A percentile compares a stretch with the other conserved stretches of the same genome.
phyloP scores from a whole-genome alignment of 768 basidiomycete species.

The Leccinum barrowsii region DNA sequence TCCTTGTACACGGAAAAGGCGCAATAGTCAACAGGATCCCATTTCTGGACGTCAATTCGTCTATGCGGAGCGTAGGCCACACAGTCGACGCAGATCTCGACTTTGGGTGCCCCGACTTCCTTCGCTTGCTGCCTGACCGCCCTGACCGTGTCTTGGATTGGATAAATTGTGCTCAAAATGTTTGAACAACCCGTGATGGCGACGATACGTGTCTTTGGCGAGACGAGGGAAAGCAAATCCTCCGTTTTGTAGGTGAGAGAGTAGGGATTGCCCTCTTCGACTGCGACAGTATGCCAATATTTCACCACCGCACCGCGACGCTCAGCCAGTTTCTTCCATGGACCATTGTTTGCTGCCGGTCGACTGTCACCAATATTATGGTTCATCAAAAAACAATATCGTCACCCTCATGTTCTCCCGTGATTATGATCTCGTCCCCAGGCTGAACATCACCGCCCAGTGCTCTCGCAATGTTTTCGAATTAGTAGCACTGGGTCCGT shows the following conservation, averaged over 20 bases:
- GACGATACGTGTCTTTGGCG: slow-evolving; percentile 63
- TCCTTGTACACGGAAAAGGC: slow-evolving; percentile 79
- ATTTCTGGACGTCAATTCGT: slow-evolving; percentile 64
- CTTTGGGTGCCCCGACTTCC: slow-evolving; percentile 50
- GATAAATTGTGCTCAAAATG: slow-evolving; percentile 63
- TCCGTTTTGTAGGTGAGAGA: slow-evolving; percentile 52
- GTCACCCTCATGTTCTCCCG: slow-evolving; percentile 75
- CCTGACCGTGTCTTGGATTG: slow-evolving; percentile 53
- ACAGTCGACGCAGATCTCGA: slow-evolving; percentile 72
- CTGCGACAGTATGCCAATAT: slow-evolving; percentile 52
- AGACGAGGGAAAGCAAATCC: slow-evolving; percentile 60
- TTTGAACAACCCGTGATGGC: slow-evolving; percentile 77
- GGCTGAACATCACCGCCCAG: slow-evolving; percentile 50
- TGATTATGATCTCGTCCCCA: slow-evolving; percentile 76
- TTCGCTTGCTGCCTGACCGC: slow-evolving; percentile 50
- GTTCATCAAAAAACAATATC: not conserved
- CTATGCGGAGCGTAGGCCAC: slow-evolving; percentile 79
- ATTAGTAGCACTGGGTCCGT: slow-evolving; percentile 60
- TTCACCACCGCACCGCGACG: slow-evolving; percentile 53
- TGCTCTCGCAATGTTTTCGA: slow-evolving; percentile 66
- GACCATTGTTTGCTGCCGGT: slow-evolving; percentile 61
- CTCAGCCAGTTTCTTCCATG: slow-evolving; percentile 72
- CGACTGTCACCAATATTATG: not conserved
- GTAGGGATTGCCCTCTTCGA: slow-evolving; percentile 59
- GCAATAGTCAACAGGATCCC: slow-evolving; percentile 69